phyloP scores from a whole-genome alignment of 768 basidiomycete species.

The Sarcodon aspratus region DNA sequence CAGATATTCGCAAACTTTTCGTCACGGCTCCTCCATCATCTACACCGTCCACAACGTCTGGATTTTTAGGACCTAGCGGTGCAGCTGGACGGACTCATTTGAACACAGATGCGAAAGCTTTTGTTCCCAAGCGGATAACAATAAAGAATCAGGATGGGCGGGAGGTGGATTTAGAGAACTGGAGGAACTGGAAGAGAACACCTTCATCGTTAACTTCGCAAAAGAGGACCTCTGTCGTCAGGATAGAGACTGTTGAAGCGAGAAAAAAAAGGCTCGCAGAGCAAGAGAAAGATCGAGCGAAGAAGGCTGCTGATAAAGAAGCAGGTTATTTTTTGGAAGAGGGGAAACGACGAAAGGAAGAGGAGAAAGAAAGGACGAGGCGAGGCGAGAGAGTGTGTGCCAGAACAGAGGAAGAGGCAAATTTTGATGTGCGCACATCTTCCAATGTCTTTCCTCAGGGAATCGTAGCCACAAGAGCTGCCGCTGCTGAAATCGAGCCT shows the following conservation, averaged over 20 bases:
- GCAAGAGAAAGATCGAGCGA: constrained; percentile 18
- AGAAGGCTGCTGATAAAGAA: constrained; percentile 21
- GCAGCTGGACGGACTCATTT: constrained; percentile 26
- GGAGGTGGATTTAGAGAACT: constrained; percentile 47
- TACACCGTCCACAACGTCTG: constrained; percentile 45
- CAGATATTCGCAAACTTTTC: constrained; percentile 53
- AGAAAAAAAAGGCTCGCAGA: constrained; percentile 36
- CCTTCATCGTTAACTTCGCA: constrained; percentile 26
- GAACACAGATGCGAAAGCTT: constrained; percentile 52
- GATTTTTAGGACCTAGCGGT: constrained; percentile 14
- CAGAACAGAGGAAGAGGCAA: constrained; percentile 28
- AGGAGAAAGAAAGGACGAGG: constrained; percentile 23
- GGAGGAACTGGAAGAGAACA: constrained; percentile 36
- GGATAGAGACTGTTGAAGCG: constrained; percentile 55
- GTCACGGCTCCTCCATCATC: constrained; percentile 24
- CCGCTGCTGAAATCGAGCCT: constrained; percentile 38
- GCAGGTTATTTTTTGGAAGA: constrained; percentile 34
- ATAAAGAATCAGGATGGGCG: constrained; percentile 56
- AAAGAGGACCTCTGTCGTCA: constrained; percentile 24
- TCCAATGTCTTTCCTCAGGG: no score
- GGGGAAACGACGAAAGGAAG: constrained; percentile 15
- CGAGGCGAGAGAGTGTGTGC: no score
- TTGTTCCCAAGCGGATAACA: constrained; percentile 43
- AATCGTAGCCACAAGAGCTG: no score
- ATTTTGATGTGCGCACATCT: no score